These are phyloP conservation scores for Acacia pycnantha DNA, from an alignment of 331 rosid species.

Conservation along the genomic window DNA sequence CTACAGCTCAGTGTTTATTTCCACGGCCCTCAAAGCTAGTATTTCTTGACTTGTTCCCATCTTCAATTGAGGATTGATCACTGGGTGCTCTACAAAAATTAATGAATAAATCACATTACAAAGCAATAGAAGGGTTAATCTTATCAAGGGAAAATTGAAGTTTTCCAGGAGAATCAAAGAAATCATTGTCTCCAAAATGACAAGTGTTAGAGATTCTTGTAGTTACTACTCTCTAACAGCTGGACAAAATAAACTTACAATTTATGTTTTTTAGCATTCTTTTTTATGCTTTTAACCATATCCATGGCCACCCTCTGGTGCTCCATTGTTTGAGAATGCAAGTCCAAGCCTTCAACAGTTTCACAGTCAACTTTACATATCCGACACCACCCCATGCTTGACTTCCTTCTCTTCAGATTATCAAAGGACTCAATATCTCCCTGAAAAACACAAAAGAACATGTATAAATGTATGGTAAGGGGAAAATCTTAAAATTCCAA, in stretches of 20 bases:
- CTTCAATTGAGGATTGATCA: slow-evolving; percentile 68
- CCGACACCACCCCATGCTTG: slow-evolving; percentile 96
- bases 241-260: slow-evolving; percentile 46
- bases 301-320: slow-evolving; percentile 96
- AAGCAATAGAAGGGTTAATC: slow-evolving; percentile 23
- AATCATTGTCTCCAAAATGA: slow-evolving; percentile 6
- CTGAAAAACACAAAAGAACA: slow-evolving; percentile 43
- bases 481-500: neutral
- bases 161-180: neutral
- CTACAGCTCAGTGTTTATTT: slow-evolving; percentile 54
- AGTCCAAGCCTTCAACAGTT: slow-evolving; percentile 93
- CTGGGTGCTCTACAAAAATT: slow-evolving; percentile 45
- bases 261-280: slow-evolving; percentile 82
- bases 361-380: slow-evolving; percentile 96
- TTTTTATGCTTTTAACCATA: slow-evolving; percentile 86
- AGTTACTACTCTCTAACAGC: neutral
- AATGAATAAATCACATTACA: neutral
- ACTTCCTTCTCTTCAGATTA: slow-evolving; percentile 71
- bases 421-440: slow-evolving; percentile 71
- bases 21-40: slow-evolving; percentile 56
- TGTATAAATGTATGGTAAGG: neutral
- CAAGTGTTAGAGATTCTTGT: neutral
- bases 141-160: neutral
- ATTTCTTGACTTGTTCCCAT: slow-evolving; percentile 54
- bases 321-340: slow-evolving; percentile 94